A percentile compares a stretch with the other conserved stretches of the same genome.
Evolutionary conservation across 768 basidiomycete genomes (phyloP).

Genomic region (Kwoniella dejecticola): DNA sequence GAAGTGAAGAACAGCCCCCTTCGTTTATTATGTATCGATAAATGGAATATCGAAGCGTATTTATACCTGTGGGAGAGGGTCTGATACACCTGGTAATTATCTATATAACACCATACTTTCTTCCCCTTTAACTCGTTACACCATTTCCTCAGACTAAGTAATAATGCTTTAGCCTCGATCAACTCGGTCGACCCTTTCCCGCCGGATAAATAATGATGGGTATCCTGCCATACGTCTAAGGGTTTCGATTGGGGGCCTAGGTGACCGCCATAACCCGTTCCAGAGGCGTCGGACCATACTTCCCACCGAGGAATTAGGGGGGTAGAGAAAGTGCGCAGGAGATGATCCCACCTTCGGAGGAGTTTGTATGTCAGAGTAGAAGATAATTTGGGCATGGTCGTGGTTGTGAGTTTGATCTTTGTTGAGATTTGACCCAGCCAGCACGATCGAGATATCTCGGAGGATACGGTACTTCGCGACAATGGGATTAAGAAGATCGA

Average conservation of each 20-base stretch:
- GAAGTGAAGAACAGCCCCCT: not conserved
- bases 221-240: constrained; percentile 21
- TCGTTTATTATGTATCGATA: too few species aligned
- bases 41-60: too few species aligned
- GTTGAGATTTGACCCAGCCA: too few species aligned
- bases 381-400: constrained; percentile 19
- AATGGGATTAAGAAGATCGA: too few species aligned
- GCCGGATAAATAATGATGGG: constrained; percentile 1
- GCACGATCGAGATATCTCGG: too few species aligned
- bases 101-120: constrained; percentile 24
- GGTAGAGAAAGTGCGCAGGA: constrained; percentile 3
- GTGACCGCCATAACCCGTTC: constrained; percentile 19
- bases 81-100: constrained; percentile 25
- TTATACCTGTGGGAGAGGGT: too few species aligned
- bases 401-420: too few species aligned
- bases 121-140: constrained; percentile 13
- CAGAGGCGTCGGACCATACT: constrained; percentile 23
- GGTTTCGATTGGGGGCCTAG: constrained; percentile 15
- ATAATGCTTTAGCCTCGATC: constrained; percentile 16
- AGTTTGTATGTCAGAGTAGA: constrained; percentile 14
- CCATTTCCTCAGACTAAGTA: constrained; percentile 13
- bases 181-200: constrained; percentile 18
- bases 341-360: constrained; percentile 6
- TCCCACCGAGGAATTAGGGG: not conserved
- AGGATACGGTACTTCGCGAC: too few species aligned